A percentile compares a stretch with the other conserved stretches of the same genome.
These are phyloP conservation scores for Botryotinia convoluta DNA, from an alignment of 2,329 filamentous ascomycete species.

Conservation along the genomic window DNA sequence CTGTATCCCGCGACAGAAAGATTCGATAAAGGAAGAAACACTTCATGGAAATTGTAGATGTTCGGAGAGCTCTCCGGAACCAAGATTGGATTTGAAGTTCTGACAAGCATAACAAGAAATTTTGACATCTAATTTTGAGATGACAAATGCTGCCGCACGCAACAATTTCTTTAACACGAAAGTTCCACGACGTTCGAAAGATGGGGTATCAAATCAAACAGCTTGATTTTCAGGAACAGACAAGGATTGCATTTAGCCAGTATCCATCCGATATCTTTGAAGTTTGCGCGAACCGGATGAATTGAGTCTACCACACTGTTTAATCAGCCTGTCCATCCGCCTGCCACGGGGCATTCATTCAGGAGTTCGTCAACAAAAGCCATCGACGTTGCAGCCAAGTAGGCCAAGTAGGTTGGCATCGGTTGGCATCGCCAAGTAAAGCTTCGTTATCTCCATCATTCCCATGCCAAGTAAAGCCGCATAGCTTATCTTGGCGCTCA, in stretches of 20 bases:
- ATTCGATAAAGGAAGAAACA: neutral
- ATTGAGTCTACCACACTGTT: neutral
- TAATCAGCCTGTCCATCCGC: neutral
- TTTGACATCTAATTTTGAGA: neutral
- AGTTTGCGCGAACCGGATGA: slow-evolving; percentile 2
- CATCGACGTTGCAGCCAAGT: neutral
- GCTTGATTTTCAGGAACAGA: slow-evolving; percentile 11
- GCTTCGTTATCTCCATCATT: neutral
- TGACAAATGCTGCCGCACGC: neutral
- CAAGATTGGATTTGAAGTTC: neutral
- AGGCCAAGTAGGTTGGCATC: slow-evolving; percentile 9
- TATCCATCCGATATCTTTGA: slow-evolving; percentile 6
- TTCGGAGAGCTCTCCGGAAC: neutral
- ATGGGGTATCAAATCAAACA: neutral
- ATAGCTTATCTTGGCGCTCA: neutral
- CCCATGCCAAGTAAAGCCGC: neutral
- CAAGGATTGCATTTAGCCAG: slow-evolving; percentile 8
- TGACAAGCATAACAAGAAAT: neutral
- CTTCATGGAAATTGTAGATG: neutral
- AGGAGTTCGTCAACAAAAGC: neutral
- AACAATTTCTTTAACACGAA: neutral
- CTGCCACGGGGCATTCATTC: neutral
- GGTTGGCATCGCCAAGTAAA: slow-evolving; percentile 15
- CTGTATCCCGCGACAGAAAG: neutral
- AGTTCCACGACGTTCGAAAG: neutral